Percentiles rank a stretch among this genome's conserved stretches.
Evolutionary conservation across 2,329 filamentous ascomycete genomes (phyloP).

Genomic region (Leptodontidium sp.): DNA sequence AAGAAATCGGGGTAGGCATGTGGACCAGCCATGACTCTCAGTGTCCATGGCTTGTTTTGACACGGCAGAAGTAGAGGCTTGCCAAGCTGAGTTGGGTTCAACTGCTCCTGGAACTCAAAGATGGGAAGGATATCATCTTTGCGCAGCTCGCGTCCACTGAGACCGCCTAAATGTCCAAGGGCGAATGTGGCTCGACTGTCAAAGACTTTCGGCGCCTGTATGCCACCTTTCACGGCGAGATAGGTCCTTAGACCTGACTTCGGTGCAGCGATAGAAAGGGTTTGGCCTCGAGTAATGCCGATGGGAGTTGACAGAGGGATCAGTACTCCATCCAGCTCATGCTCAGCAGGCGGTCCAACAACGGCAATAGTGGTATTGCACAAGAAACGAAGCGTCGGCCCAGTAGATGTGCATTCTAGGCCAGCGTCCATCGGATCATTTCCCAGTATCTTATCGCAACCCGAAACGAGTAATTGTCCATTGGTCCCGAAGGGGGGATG

Average conservation of each 20-base stretch:
- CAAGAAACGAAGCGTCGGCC: slow-evolving; percentile 16
- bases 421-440: slow-evolving; percentile 6
- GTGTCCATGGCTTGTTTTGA: slow-evolving; percentile 4
- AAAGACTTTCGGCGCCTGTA: slow-evolving; percentile 46
- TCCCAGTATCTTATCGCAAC: slow-evolving; percentile 17
- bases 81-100: background rate
- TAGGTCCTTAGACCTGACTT: slow-evolving; percentile 8
- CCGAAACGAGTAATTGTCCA: slow-evolving; percentile 26
- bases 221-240: slow-evolving; percentile 11
- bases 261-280: slow-evolving; percentile 8
- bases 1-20: slow-evolving; percentile 19
- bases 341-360: slow-evolving; percentile 16
- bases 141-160: slow-evolving; percentile 47
- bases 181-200: slow-evolving; percentile 48
- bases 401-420: slow-evolving; percentile 20
- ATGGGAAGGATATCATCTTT: slow-evolving; percentile 27
- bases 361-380: slow-evolving; percentile 13
- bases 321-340: background rate
- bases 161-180: slow-evolving; percentile 48
- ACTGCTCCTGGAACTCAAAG: background rate
- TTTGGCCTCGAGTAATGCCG: background rate
- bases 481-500: slow-evolving; percentile 22
- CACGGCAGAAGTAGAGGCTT: background rate
- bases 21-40: slow-evolving; percentile 20
- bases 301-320: background rate